A percentile compares a stretch with the other conserved stretches of the same genome.
phyloP scores from a whole-genome alignment of 1,284 basidiomycete species.

The Ganoderma resinaceum region DNA sequence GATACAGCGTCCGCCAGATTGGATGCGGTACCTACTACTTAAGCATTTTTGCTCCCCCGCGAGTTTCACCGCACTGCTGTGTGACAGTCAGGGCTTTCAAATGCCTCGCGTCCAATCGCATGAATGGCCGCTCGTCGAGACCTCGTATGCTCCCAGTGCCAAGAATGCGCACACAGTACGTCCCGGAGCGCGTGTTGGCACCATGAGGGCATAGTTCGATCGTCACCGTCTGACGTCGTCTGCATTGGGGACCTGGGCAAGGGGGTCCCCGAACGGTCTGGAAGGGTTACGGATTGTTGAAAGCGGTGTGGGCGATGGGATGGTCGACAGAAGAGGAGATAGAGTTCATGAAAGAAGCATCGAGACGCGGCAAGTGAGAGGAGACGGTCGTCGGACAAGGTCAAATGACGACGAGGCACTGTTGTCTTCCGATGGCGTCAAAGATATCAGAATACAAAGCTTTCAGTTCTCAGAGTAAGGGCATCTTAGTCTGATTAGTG shows the following conservation, averaged over 20 bases:
- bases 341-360: conserved; percentile 13
- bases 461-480: not conserved
- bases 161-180: not conserved
- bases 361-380: not conserved
- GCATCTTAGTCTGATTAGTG: conserved; percentile 5
- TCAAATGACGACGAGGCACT: conserved; percentile 25
- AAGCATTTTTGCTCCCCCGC: not conserved
- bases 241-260: not conserved
- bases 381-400: conserved; percentile 13
- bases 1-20: not conserved
- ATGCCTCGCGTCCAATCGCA: not conserved
- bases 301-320: conserved; percentile 19
- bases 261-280: not conserved
- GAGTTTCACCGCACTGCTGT: not conserved
- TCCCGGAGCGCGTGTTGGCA: not conserved
- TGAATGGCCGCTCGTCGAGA: not conserved
- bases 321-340: conserved; percentile 13
- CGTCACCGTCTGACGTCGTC: not conserved
- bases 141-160: not conserved
- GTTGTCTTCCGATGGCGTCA: not conserved
- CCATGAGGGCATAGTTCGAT: not conserved
- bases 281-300: not conserved
- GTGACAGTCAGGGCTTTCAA: not conserved
- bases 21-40: not conserved
- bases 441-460: not conserved